These are phyloP conservation scores for Lecanoromycetidae sp. DNA, from an alignment of 2,329 filamentous ascomycete genomes.

Conservation along the genomic window DNA sequence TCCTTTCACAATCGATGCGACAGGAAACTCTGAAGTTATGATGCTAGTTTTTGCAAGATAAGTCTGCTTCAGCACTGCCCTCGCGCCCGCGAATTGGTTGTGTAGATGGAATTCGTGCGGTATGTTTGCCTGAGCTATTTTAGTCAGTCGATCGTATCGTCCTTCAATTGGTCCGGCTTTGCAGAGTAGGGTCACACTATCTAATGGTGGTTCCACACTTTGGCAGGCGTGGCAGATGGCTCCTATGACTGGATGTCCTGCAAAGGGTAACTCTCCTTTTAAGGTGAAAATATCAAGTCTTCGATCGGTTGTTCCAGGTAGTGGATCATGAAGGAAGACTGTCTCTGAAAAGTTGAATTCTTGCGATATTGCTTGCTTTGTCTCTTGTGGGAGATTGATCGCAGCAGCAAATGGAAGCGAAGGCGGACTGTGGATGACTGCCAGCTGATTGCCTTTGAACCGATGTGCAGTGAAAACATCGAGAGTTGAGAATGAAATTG, in stretches of 20 bases:
- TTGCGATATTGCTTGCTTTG: conserved; percentile 47
- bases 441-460: conserved; percentile 46
- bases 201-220: conserved; percentile 1
- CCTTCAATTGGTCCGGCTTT: conserved; percentile 36
- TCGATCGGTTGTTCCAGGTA: conserved; percentile 25
- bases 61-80: conserved; percentile 7
- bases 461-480: conserved; percentile 22
- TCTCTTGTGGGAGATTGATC: conserved; percentile 35
- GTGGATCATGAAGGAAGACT: conserved; percentile 45
- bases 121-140: conserved; percentile 48
- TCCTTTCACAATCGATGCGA: conserved; percentile 57
- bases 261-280: conserved; percentile 45
- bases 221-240: conserved; percentile 37
- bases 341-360: conserved; percentile 57
- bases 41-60: not conserved
- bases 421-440: conserved; percentile 43
- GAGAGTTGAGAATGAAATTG: conserved; percentile 13
- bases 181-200: conserved; percentile 21
- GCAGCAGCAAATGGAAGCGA: conserved; percentile 19
- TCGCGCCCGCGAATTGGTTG: conserved; percentile 12
- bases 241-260: conserved; percentile 51
- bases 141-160: conserved; percentile 29
- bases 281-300: conserved; percentile 49
- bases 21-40: conserved; percentile 29
- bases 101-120: conserved; percentile 58